Conservation (phyloP, 495 filamentous ascomycete species). For the Xeromyces bisporus region DNA sequence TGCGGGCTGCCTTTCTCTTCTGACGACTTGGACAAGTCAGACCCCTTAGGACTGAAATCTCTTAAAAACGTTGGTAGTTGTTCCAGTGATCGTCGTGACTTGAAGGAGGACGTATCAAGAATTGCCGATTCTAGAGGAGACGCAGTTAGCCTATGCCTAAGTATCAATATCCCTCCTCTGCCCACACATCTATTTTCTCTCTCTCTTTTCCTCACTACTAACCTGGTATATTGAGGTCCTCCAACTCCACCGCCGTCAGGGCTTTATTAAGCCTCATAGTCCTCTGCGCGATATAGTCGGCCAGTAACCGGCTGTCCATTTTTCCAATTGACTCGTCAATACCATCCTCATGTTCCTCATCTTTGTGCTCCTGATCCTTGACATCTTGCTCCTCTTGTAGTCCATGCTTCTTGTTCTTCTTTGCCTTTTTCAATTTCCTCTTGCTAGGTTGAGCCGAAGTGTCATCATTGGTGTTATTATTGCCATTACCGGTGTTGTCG, state of each 20-base stretch:
- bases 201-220: slow-evolving; percentile 9
- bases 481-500: slow-evolving; percentile 9
- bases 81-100: slow-evolving; percentile 40
- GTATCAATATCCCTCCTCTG: no score
- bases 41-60: slow-evolving; percentile 31
- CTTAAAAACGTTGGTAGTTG: slow-evolving; percentile 68
- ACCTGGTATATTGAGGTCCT: slow-evolving; percentile 71
- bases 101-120: slow-evolving; percentile 58
- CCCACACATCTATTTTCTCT: not conserved
- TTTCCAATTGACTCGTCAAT: slow-evolving; percentile 64
- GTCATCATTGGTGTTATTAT: slow-evolving; percentile 10
- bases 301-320: slow-evolving; percentile 68
- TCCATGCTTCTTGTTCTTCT: slow-evolving; percentile 29
- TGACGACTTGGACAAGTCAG: slow-evolving; percentile 40
- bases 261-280: slow-evolving; percentile 61
- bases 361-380: slow-evolving; percentile 38
- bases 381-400: slow-evolving; percentile 38
- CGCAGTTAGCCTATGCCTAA: slow-evolving; percentile 7
- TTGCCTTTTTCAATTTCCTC: slow-evolving; percentile 33
- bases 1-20: slow-evolving; percentile 65
- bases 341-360: slow-evolving; percentile 40
- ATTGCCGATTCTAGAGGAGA: slow-evolving; percentile 33
- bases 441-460: no score
- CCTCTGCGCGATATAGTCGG: slow-evolving; percentile 71
- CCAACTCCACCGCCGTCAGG: slow-evolving; percentile 64